Evolutionary conservation across 2,329 filamentous ascomycete species (phyloP).

Genomic region (Acephala macrosclerotiorum): DNA sequence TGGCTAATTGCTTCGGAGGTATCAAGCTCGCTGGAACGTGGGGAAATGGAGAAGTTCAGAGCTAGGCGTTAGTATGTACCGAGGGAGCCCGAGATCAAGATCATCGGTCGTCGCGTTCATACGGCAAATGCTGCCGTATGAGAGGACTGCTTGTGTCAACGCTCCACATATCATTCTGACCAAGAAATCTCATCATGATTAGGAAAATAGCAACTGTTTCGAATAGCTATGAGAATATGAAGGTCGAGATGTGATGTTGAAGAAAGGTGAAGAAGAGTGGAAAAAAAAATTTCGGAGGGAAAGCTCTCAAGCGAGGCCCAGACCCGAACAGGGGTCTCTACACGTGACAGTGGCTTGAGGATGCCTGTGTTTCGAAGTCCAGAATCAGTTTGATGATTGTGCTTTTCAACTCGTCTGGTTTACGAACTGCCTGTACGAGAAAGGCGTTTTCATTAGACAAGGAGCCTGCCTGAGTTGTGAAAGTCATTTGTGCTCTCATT

Average conservation of each 20-base stretch:
- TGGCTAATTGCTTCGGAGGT: background rate
- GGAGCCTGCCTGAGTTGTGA: too few species aligned
- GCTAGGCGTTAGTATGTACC: slow-evolving; percentile 10
- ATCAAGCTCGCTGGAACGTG: background rate
- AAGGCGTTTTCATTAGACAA: too few species aligned
- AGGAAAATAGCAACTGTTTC: background rate
- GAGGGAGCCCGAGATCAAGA: slow-evolving; percentile 6
- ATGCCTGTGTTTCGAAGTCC: too few species aligned
- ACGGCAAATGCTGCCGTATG: background rate
- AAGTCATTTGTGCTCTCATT: too few species aligned
- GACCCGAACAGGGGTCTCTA: background rate
- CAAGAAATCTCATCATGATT: background rate
- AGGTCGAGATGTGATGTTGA: background rate
- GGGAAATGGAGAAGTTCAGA: slow-evolving; percentile 9
- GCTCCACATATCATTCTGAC: background rate
- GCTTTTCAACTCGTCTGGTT: too few species aligned
- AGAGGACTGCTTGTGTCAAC: background rate
- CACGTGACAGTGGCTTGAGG: slow-evolving; percentile 2
- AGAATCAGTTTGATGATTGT: background rate
- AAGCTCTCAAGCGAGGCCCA: background rate
- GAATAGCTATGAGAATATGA: background rate
- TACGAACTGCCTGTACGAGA: too few species aligned
- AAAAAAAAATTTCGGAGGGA: background rate
- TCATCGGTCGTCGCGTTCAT: background rate
- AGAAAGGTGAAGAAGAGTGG: background rate